A percentile compares a stretch with the other conserved stretches of the same genome.
phyloP scores from a whole-genome alignment of 345 rosid genomes.

The Hevea brasiliensis region DNA sequence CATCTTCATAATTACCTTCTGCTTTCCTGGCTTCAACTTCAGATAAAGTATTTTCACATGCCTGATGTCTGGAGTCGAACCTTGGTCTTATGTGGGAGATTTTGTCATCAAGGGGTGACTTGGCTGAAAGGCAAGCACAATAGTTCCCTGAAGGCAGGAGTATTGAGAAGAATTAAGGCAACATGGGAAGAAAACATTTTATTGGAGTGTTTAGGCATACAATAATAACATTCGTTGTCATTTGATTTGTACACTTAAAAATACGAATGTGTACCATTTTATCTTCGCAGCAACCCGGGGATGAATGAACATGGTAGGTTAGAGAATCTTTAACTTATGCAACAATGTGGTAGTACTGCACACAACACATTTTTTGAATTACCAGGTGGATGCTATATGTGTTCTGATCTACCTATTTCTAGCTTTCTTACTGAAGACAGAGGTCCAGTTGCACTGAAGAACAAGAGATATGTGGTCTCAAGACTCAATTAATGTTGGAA shows the following conservation, averaged over 20 bases:
- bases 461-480: not conserved
- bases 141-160: conserved; percentile 56
- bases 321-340: conserved; percentile 15
- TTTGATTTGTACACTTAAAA: not conserved
- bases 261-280: conserved; percentile 8
- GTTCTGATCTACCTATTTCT: not conserved
- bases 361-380: not conserved
- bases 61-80: conserved; percentile 43
- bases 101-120: conserved; percentile 46
- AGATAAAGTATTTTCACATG: conserved; percentile 39
- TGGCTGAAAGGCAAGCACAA: conserved; percentile 53
- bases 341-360: not conserved
- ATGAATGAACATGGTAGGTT: conserved; percentile 10
- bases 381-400: not conserved
- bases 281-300: conserved; percentile 4
- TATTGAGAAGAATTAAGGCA: conserved; percentile 21
- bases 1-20: conserved; percentile 33
- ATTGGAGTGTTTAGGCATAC: not conserved
- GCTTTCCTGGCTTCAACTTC: conserved; percentile 31
- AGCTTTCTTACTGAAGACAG: not conserved
- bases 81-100: conserved; percentile 37
- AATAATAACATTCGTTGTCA: not conserved
- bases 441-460: not conserved
- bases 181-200: conserved; percentile 8
- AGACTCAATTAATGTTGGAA: conserved; percentile 1